Evolutionary conservation across 1,284 basidiomycete species (phyloP), one percentile per base, ranked within the genome.

Genomic region (Microbotryum saponariae): DNA sequence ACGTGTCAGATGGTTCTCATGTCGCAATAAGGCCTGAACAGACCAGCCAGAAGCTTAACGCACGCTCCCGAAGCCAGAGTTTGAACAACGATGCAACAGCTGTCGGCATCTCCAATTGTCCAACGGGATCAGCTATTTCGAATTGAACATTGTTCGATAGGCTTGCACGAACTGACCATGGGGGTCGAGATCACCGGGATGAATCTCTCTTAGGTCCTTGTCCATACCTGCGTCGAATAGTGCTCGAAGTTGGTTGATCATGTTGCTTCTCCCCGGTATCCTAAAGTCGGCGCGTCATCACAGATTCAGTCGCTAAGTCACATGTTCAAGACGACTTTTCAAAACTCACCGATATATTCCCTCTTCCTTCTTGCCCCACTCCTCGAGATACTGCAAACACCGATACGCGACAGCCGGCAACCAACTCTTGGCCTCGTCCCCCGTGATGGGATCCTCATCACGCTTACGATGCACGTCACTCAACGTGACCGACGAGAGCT

Each of bases 341-440:
- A 67, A 72, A 14, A 70, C 83, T 85, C 86, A 82, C 88, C 90
- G 88, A 71, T 62, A 73, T 23, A 72, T 76, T 4, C 89, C 89
- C 74, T 91, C 88, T 74, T 91, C 89, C 71, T 87, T 82, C 18
- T 88, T 74, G 52, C 88, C 89, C 86, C 87, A 89, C 29, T 81
- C 77, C 70, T 87, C 75, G 62, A 91, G 74, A 77, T 91, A 89
- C 72, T 90, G 85, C 6, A 86, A 82, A 74, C 87, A 90, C 58
- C 89, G 78, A 53, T 85, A 82, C 25, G 88, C 84, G 49, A 91
- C 76, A 1, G 85, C 87, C 51, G 88, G 86, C 53, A 91, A 61
- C 59, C 64, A 70, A 69, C 77, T 73, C 53, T 86, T 80, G 52
- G 77, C 75, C 70, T 85, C 83, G 66, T 87, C 66, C 46, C 74